Base-by-base conservation (phyloP, 495 filamentous ascomycete genomes). In the Immersiella caudata region DNA sequence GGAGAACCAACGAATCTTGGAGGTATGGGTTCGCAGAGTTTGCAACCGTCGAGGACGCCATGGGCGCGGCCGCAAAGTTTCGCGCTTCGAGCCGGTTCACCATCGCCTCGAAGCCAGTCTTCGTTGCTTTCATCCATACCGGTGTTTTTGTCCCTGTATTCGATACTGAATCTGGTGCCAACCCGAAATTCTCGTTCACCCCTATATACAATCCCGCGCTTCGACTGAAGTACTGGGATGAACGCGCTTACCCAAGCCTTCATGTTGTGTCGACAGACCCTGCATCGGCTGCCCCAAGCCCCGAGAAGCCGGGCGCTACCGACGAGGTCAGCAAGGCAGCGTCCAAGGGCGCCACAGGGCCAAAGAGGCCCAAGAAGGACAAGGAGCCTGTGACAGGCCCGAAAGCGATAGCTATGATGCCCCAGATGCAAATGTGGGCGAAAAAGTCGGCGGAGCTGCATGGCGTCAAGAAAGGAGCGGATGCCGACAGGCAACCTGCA, bases 21-120 rank as follows among this genome's bases (percentile, higher is more conserved):
- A 86, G 89, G 57, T 97, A 92, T 71, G 93, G 93, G 0, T 97
- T 97, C 74, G 93, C 91, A 24, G 93, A 97, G 75, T 97, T 94
- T 73, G 87, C 85, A n/a, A 91, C 77, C 0, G 70, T 84, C 50
- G 77, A 93, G 79, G 93, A 96, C 76, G 92, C 93, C 1, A 86
- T 88, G 79, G 90, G 87, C 36, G 93, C 93, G 2, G 78, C 95
- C 65, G 80, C 83, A 5, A 91, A 93, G 67, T 90, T 90, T 70
- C 87, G 88, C 18, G 90, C 88, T 1, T 87, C 90, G 54, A 88
- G 93, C 6, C 93, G 90, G 68, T 96, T 96, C 70, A 94, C 93
- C 6, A 93, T 97, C 62, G 87, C 90, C 0, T 94, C 92, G 1
- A 90, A 86, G 68, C 87, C 88, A 0, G 90, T 94, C 33, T 80